Evolutionary conservation across 345 rosid genomes (phyloP), one percentile per base, ranked within the genome.

Genomic region (Lepidium didymum): DNA sequence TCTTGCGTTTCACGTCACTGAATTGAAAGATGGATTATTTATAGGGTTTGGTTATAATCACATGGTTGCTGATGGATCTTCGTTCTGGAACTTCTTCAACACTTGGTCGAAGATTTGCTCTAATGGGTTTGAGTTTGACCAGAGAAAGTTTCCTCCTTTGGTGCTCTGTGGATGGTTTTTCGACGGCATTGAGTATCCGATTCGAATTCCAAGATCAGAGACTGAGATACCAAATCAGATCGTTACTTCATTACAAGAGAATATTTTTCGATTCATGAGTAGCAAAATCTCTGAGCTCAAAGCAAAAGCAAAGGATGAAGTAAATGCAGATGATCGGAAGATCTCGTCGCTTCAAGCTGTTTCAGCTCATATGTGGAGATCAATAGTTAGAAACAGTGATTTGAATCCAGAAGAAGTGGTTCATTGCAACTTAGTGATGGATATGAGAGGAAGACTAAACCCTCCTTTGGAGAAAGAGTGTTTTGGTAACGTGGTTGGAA

Each of bases 71-170:
- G 84, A 81, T 49, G 82, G 82, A 11, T 27, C 75, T 6, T 75
- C 80, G 0, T 81, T 78, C 5, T 81, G 80, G 84, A 56, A 49
- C 47, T 81, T 81, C 52, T 46, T 78, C 35, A 81, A 81, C 3
- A 68, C 78, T 40, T 79, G 83, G 83, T 72, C 83, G 33, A 62
- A 76, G 41, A 79, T 79, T 56, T 79, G 74, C 35, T 68, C 25
- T 56, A n/a, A 69, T 51, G n/a, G 78, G 25, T 29, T 45, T 5
- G 8, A 18, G 41, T 9, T 31, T n/a, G 33, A 23, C 12, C 29
- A 21, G 67, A 62, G 7, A 41, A 23, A 9, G 2, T 18, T n/a
- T 0, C 13, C 54, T 10, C 53, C 53, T 54, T 72, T 75, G 34
- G 18, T 67, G 34, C 42, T 79, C 33, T 55, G 75, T 25, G 45